Evolutionary conservation across 2,329 filamentous ascomycete species (phyloP), one percentile per base, ranked within the genome.

Genomic region (Graphilbum sp.): DNA sequence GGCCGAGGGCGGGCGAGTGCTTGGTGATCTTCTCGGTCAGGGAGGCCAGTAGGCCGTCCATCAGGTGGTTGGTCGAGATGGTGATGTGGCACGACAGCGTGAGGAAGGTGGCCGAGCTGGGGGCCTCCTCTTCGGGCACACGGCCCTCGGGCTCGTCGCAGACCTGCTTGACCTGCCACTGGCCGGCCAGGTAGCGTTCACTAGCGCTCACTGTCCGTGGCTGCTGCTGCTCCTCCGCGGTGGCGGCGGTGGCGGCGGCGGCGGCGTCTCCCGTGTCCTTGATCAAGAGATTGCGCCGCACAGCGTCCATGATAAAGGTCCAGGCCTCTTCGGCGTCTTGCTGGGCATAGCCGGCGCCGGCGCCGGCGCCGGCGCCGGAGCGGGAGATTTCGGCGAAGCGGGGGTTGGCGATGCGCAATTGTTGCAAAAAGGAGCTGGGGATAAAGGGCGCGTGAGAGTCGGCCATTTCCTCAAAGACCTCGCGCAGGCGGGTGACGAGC

Each of bases 291-390:
- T 83, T 88, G 50, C 81, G 72, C 44, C 80, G 75, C 29, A 98
- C 62, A 52, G 88, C 82, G 33, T 80, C 75, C 6, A 98, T 63
- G 44, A 98, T 92, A 54, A 96, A 88, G 17, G 88, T 90, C 86
- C 88, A 98, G 34, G 88, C 90, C 58, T 98, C 90, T 58, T 98
- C 90, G 1, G 90, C 90, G 62, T 98, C 90, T 60, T 98, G 90
- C 59, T 98, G 90, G n/a, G 90, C 87, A 53, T 79, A 96, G 7
- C 83, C 86, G 41, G 79, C 68, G 18, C 84, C 82, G 24, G 79
- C 78, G 55, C 83, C 87, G 39, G 85, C n/a, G 7, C 83, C 86
- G 41, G 79, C 68, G 18, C 84, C 82, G 24, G 79, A 78, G 55
- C 83, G 87, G 39, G 85, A 75, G 51, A 75, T 79, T 60, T 98